A percentile compares a stretch with the other conserved stretches of the same genome.
Evolutionary conservation across 768 basidiomycete genomes (phyloP).

Genomic region (Boletus reticuloceps): DNA sequence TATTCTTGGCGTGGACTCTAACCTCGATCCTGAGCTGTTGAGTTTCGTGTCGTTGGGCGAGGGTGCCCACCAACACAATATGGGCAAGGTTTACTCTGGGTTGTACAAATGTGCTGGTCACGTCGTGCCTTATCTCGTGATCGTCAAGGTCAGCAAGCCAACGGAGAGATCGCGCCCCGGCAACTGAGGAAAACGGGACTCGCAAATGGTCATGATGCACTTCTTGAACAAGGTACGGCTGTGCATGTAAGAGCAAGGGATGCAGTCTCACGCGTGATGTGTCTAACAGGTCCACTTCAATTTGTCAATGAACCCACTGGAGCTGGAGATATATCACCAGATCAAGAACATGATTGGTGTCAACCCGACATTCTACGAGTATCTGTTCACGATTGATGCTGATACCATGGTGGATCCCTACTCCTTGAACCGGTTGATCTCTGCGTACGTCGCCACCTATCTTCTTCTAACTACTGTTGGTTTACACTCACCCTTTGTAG

Average conservation of each 20-base stretch:
- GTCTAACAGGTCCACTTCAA: constrained; percentile 86
- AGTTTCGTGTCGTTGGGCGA: constrained; percentile 94
- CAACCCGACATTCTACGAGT: constrained; percentile 98
- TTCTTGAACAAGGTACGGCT: constrained; percentile 88
- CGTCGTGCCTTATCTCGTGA: constrained; percentile 90
- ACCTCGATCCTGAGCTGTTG: constrained; percentile 90
- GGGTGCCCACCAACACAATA: constrained; percentile 94
- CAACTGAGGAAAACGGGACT: constrained; percentile 97
- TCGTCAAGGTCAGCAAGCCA: constrained; percentile 94
- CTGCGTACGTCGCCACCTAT: constrained; percentile 62
- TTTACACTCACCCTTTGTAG: constrained; percentile 37
- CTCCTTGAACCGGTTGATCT: constrained; percentile 87
- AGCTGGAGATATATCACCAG: constrained; percentile 98
- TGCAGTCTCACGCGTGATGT: neutral
- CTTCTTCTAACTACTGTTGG: neutral
- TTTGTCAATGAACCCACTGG: constrained; percentile 92
- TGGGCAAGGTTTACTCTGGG: constrained; percentile 97
- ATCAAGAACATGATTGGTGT: constrained; percentile 99
- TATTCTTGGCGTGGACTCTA: constrained; percentile 91
- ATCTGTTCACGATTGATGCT: constrained; percentile 89
- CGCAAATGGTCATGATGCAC: constrained; percentile 94
- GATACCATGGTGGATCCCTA: constrained; percentile 91
- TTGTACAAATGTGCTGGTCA: constrained; percentile 92
- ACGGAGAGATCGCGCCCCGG: constrained; percentile 91
- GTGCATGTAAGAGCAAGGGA: neutral